Evolutionary conservation across 2,329 filamentous ascomycete species (phyloP).

Genomic region (Capronia coronata): DNA sequence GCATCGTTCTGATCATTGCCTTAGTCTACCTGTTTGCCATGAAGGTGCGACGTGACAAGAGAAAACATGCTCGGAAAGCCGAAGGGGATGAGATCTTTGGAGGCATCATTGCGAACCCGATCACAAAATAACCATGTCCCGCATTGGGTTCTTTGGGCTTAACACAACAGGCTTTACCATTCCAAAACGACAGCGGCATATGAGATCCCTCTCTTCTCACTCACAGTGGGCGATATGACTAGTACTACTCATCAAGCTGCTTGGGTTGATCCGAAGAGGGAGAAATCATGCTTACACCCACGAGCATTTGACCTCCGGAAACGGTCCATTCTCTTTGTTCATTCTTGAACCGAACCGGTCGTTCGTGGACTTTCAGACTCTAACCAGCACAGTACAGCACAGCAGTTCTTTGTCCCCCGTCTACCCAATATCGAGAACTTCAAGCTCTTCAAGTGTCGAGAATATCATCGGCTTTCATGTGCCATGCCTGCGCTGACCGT

Average conservation of each 20-base stretch:
- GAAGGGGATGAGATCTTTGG: constrained; percentile 19
- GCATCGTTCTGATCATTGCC: constrained; percentile 15
- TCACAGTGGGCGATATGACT: too few relatives aligned
- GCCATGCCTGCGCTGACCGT: background rate
- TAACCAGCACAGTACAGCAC: too few relatives aligned
- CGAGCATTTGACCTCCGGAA: too few relatives aligned
- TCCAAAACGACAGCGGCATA: too few relatives aligned
- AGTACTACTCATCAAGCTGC: too few relatives aligned
- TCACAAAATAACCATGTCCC: constrained; percentile 4
- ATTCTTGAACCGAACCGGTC: background rate
- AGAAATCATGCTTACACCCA: too few relatives aligned
- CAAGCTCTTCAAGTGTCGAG: too few relatives aligned
- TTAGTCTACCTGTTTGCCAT: constrained; percentile 17
- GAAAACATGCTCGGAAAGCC: constrained; percentile 7
- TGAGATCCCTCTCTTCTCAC: too few relatives aligned
- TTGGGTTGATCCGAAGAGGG: too few relatives aligned
- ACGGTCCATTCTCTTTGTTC: too few relatives aligned
- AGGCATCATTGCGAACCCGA: constrained; percentile 9
- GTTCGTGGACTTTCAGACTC: too few relatives aligned
- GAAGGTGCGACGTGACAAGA: constrained; percentile 14
- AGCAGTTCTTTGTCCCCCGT: background rate
- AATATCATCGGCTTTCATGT: background rate
- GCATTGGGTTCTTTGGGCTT: background rate
- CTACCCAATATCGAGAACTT: background rate
- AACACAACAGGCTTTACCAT: too few relatives aligned